Base-by-base conservation (phyloP, 352 stramenopile genomes). In the Sclerospora graminicola region DNA sequence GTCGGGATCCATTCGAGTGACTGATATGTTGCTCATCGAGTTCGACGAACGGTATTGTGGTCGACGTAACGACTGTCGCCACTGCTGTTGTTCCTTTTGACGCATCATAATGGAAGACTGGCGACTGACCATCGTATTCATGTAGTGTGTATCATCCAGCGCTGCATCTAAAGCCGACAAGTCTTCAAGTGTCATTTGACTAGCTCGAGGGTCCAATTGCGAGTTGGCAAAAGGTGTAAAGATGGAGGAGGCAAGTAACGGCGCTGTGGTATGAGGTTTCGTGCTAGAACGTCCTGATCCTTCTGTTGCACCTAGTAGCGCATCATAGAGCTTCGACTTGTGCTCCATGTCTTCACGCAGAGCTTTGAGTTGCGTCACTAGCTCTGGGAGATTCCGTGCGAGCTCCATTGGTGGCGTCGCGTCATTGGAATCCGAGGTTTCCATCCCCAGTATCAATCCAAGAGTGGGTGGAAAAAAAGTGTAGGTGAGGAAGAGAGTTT, bases 251-350 rank as follows among this genome's bases (percentile, higher is more conserved):
- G n/a, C n/a, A n/a, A n/a, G n/a, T n/a, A n/a, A n/a, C n/a, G n/a
- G n/a, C n/a, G n/a, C n/a, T n/a, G n/a, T n/a, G n/a, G 30, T 18
- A 19, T 3, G 9, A 16, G 30, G 30, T 35, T 16, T 7, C 5
- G 16, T 8, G 30, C 13, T 20, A 1, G 30, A 35, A 13, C 5
- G 11, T 8, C 13, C 7, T 8, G 30, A 35, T 8, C 13, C n/a
- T 1, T n/a, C n/a, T 7, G 29, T 8, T n/a, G 63, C 32, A 2
- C 45, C 33, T 4, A 63, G 50, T 14, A 69, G 53, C 33, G 70
- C 43, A 35, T 86, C 72, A 60, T 89, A 91, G 19, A 88, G 52
- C 41, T 80, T 70, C 19, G 69, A 78, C 47, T 77, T 82, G 36
- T 65, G 70, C 34, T 84, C 65, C 74, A 89, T 87, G 36, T 83